A percentile compares a stretch with the other conserved stretches of the same genome.
Conservation (phyloP, 2,329 filamentous ascomycete genomes). For the Pseudogymnoascus verrucosus region DNA sequence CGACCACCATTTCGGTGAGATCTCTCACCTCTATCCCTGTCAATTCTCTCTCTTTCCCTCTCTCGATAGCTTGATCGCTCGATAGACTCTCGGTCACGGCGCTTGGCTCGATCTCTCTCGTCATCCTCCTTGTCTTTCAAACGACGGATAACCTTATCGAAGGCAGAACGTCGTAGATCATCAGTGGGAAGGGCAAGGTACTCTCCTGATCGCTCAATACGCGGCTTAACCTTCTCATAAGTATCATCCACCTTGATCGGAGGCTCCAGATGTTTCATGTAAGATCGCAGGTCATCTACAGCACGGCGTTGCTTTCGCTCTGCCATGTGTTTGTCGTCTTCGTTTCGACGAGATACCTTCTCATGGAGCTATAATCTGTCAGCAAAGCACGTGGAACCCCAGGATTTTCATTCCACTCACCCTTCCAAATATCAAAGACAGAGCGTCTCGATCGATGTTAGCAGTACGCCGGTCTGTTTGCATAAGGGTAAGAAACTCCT, state of each 20-base stretch:
- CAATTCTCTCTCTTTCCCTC: slow-evolving; percentile 48
- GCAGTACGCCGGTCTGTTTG: slow-evolving; percentile 80
- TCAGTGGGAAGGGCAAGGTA: slow-evolving; percentile 78
- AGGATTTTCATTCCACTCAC: slow-evolving; percentile 35
- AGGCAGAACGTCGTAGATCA: slow-evolving; percentile 72
- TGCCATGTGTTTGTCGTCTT: slow-evolving; percentile 73
- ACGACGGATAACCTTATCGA: slow-evolving; percentile 85
- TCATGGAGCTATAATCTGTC: slow-evolving; percentile 58
- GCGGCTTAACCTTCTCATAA: slow-evolving; percentile 78
- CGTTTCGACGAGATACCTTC: slow-evolving; percentile 71
- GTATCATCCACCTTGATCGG: slow-evolving; percentile 69
- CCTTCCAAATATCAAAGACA: slow-evolving; percentile 77
- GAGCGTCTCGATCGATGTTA: slow-evolving; percentile 72
- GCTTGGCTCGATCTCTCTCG: slow-evolving; percentile 57
- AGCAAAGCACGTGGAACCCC: slow-evolving; percentile 16
- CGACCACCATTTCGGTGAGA: slow-evolving; percentile 52
- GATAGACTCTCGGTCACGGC: slow-evolving; percentile 48
- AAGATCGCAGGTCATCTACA: slow-evolving; percentile 74
- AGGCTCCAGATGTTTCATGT: slow-evolving; percentile 85
- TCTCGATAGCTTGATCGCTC: slow-evolving; percentile 34
- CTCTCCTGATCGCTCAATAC: slow-evolving; percentile 73
- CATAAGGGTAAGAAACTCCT: slow-evolving; percentile 79
- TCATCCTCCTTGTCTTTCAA: slow-evolving; percentile 89
- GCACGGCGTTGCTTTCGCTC: slow-evolving; percentile 82
- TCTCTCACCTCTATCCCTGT: slow-evolving; percentile 51